Conservation (phyloP, 306 rosid genomes). For the Ormosia emarginata region DNA sequence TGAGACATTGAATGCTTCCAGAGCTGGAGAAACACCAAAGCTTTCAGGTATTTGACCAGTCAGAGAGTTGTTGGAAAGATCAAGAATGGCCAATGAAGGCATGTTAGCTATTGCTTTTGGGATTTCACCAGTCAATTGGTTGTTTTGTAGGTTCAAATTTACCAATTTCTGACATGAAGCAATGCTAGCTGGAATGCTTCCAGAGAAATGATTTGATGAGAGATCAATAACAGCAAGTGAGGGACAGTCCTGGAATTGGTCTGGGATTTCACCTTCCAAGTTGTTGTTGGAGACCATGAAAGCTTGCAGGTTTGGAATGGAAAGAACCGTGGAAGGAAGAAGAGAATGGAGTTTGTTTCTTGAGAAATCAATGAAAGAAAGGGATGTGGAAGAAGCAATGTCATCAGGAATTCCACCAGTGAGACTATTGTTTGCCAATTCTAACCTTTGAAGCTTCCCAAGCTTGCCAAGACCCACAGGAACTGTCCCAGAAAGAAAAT, state of each 20-base stretch:
- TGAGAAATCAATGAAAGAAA: conserved; percentile 90
- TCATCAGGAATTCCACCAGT: conserved; percentile 79
- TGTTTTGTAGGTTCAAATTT: conserved; percentile 75
- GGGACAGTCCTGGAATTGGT: conserved; percentile 87
- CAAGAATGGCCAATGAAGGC: conserved; percentile 82
- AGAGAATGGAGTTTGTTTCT: conserved; percentile 67
- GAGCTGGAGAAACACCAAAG: conserved; percentile 87
- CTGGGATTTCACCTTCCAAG: conserved; percentile 75
- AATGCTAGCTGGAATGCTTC: conserved; percentile 75
- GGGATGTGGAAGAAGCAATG: conserved; percentile 72
- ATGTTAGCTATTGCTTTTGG: conserved; percentile 69
- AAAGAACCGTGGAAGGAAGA: conserved; percentile 79
- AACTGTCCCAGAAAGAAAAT: conserved; percentile 66
- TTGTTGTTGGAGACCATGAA: conserved; percentile 68
- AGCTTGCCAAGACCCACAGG: conserved; percentile 89
- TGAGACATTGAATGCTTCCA: conserved; percentile 79
- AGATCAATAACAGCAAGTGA: conserved; percentile 81
- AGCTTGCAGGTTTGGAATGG: conserved; percentile 73
- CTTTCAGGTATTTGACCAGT: conserved; percentile 77
- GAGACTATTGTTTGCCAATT: conserved; percentile 87
- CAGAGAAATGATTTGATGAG: conserved; percentile 68
- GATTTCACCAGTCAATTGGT: conserved; percentile 67
- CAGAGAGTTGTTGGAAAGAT: conserved; percentile 90
- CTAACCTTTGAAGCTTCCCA: conserved; percentile 83
- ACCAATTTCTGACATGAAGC: conserved; percentile 91